A percentile compares a stretch with the other conserved stretches of the same genome.
phyloP scores from a whole-genome alignment of 768 basidiomycete species.

The Dioszegia crocea region DNA sequence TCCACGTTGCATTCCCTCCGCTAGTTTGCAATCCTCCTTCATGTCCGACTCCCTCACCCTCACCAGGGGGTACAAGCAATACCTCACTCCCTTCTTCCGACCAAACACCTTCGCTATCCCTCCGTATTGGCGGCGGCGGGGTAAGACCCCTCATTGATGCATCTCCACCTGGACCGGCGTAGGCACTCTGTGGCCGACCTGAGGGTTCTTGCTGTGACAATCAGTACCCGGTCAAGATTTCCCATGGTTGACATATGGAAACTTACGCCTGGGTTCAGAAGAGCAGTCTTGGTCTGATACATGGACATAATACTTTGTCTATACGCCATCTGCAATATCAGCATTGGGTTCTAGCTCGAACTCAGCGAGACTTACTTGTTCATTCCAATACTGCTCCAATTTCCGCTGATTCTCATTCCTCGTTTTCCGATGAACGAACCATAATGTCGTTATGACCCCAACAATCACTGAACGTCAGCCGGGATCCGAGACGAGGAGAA shows the following conservation, averaged over 20 bases:
- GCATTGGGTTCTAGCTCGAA: neutral
- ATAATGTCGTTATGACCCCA: constrained; percentile 65
- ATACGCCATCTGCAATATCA: constrained; percentile 36
- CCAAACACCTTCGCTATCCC: constrained; percentile 25
- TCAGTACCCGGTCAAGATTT: too few relatives aligned
- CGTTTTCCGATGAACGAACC: constrained; percentile 65
- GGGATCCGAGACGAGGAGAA: neutral
- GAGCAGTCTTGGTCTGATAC: constrained; percentile 39
- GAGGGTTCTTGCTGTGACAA: neutral
- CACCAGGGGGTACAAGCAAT: constrained; percentile 17
- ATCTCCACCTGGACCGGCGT: neutral
- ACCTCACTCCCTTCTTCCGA: constrained; percentile 36
- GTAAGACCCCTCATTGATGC: neutral
- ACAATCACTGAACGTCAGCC: constrained; percentile 61
- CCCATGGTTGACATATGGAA: too few relatives aligned
- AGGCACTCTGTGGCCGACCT: neutral
- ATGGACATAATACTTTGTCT: constrained; percentile 48
- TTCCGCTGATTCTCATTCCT: constrained; percentile 74
- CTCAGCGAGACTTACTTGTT: constrained; percentile 55
- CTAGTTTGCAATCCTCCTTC: neutral
- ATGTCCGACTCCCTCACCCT: neutral
- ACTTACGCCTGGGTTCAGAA: constrained; percentile 6
- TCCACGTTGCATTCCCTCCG: neutral
- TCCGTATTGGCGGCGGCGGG: constrained; percentile 29
- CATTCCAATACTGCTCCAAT: constrained; percentile 82